Conservation (phyloP, 2,329 filamentous ascomycete species). For the Dactylella cylindrospora region DNA sequence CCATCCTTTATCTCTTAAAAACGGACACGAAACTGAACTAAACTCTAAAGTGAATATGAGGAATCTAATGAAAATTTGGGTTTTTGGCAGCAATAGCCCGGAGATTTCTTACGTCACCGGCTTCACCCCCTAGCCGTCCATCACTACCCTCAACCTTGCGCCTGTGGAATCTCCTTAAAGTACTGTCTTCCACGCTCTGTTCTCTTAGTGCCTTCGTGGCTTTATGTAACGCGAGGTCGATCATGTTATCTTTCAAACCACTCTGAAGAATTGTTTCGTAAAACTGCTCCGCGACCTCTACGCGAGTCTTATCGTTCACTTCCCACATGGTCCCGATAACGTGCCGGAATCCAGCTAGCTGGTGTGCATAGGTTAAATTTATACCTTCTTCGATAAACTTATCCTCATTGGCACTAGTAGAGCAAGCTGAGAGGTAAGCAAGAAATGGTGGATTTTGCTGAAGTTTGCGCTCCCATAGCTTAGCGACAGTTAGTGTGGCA, state of each 20-base stretch:
- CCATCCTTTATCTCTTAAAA: too few relatives aligned
- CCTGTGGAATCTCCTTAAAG: background rate
- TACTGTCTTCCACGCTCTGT: background rate
- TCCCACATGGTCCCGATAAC: conserved; percentile 54
- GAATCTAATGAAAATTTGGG: conserved; percentile 11
- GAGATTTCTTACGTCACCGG: background rate
- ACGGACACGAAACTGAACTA: too few relatives aligned
- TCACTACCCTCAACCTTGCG: background rate
- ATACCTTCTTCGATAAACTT: conserved; percentile 19
- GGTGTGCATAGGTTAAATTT: conserved; percentile 11
- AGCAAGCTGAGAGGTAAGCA: conserved; percentile 29
- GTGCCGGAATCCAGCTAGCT: conserved; percentile 16
- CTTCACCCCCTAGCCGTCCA: background rate
- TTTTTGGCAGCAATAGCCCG: background rate
- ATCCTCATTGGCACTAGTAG: conserved; percentile 10
- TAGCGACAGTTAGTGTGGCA: conserved; percentile 4
- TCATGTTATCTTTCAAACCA: background rate
- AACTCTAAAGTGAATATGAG: conserved; percentile 16
- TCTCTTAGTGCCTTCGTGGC: conserved; percentile 1
- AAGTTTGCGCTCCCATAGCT: conserved; percentile 11
- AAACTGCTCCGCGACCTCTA: conserved; percentile 45
- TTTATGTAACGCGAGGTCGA: conserved; percentile 8
- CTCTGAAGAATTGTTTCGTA: conserved; percentile 10
- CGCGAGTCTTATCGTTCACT: conserved; percentile 48
- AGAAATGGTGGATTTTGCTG: conserved; percentile 19